Evolutionary conservation across 2,329 filamentous ascomycete species (phyloP).

Genomic region (Fusarium sp.): DNA sequence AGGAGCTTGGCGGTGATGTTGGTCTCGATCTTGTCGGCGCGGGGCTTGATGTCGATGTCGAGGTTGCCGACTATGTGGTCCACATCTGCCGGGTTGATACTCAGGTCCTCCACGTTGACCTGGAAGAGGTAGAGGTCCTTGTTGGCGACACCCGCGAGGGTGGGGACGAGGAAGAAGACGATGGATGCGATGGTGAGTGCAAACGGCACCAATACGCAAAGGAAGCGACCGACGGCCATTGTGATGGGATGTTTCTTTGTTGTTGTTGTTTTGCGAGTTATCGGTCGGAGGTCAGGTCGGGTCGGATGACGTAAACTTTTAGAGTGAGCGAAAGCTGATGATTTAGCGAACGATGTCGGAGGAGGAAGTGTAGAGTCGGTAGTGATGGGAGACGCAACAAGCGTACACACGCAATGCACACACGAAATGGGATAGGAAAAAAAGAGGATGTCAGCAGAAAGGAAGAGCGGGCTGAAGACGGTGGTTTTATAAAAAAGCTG

Average conservation of each 20-base stretch:
- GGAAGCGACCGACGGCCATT: slow-evolving; percentile 78
- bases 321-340: slow-evolving; percentile 25
- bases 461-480: slow-evolving; percentile 17
- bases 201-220: slow-evolving; percentile 91
- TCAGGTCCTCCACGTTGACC: slow-evolving; percentile 72
- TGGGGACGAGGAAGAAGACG: slow-evolving; percentile 72
- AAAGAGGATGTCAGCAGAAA: slow-evolving; percentile 10
- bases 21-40: slow-evolving; percentile 42
- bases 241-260: slow-evolving; percentile 1
- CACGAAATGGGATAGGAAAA: slow-evolving; percentile 10
- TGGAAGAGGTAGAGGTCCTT: slow-evolving; percentile 69
- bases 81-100: slow-evolving; percentile 50
- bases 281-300: slow-evolving; percentile 16
- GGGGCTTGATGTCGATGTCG: slow-evolving; percentile 34
- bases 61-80: slow-evolving; percentile 51
- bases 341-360: slow-evolving; percentile 34
- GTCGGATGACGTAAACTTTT: slow-evolving; percentile 41
- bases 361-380: background rate
- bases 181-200: slow-evolving; percentile 82
- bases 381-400: slow-evolving; percentile 11
- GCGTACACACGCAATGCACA: slow-evolving; percentile 9
- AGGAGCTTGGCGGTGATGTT: slow-evolving; percentile 70
- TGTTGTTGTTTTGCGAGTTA: slow-evolving; percentile 7
- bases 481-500: slow-evolving; percentile 41
- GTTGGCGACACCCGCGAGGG: slow-evolving; percentile 67